Base-by-base conservation (phyloP, 2,329 filamentous ascomycete species). In the Paraphaeosphaeria sporulosa region DNA sequence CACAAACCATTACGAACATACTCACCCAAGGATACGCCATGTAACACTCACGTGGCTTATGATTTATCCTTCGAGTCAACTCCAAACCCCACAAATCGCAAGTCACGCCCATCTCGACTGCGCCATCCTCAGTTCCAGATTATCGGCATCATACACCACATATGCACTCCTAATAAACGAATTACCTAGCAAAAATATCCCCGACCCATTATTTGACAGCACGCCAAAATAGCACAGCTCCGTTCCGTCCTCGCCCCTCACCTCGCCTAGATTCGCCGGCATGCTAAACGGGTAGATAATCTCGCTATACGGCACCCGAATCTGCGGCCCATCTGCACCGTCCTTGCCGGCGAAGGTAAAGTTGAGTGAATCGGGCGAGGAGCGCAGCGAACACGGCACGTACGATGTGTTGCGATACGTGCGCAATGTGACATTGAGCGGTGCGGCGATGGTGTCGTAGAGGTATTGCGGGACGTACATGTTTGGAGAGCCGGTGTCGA, bases 171-270 rank as follows among this genome's bases (percentile, higher is more conserved):
- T 55, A 46, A 62, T 50, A 15, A 63, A 62, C 7, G 57, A 55
- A 21, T 50, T 60, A 2, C 62, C 65, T 4, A 65, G 48, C 36
- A 67, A 51, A 17, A 58, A 43, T 6, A 65, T 53, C 1, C 32
- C 43, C 30, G 32, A 25, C 4, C 63, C 61, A 23, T 55, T 47
- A 19, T 40, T 59, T 12, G 58, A 58, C 9, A 86, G 86, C 8
- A 66, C 30, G 0, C 62, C 60, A 17, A 66, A 59, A 40, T 68
- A 66, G 36, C 63, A 68, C 53, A 66, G 40, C 32, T 57, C 56
- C 32, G 57, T 51, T 0, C 62, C 64, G 49, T 63, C 19, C 23
- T 53, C 51, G 23, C 60, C 54, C 4, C 46, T 40, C 5, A 61
- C 46, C 10, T 62, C 53, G 10, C 62, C 62, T 10, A 64, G 19